phyloP scores from a whole-genome alignment of 805 yeast species.

The Sugiyamaella marilandica region DNA sequence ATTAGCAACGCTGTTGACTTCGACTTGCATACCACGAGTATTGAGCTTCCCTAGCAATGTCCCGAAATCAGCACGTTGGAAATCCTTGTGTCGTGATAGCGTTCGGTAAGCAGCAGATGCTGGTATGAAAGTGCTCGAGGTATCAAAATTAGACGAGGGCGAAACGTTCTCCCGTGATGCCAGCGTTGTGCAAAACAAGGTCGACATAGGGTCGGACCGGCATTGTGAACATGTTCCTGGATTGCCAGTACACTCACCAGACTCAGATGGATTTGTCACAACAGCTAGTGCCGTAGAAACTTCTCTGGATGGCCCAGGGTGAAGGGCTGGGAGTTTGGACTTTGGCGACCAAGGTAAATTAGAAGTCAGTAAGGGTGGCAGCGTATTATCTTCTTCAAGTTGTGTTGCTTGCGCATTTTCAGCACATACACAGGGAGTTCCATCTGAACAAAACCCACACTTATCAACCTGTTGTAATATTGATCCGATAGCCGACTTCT shows the following conservation, averaged over 20 bases:
- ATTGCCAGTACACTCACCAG: slow-evolving; percentile 68
- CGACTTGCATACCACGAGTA: slow-evolving; percentile 84
- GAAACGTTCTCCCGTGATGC: slow-evolving; percentile 40
- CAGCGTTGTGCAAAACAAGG: slow-evolving; percentile 80
- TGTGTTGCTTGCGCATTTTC: slow-evolving; percentile 53
- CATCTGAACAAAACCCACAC: slow-evolving; percentile 93
- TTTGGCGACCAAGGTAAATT: slow-evolving; percentile 10
- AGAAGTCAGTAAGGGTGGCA: slow-evolving; percentile 23
- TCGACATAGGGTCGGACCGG: slow-evolving; percentile 81
- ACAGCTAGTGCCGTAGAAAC: slow-evolving; percentile 14
- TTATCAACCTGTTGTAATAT: slow-evolving; percentile 44
- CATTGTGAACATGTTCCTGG: slow-evolving; percentile 88
- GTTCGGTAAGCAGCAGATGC: slow-evolving; percentile 89
- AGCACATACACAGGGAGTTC: slow-evolving; percentile 86
- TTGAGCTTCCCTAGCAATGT: slow-evolving; percentile 69
- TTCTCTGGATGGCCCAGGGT: slow-evolving; percentile 60
- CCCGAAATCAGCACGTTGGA: slow-evolving; percentile 66
- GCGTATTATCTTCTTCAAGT: slow-evolving; percentile 27
- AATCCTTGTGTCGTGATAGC: slow-evolving; percentile 73
- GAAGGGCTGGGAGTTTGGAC: slow-evolving; percentile 51
- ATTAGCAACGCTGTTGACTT: slow-evolving; percentile 84
- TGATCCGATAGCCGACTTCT: neutral
- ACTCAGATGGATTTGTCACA: slow-evolving; percentile 1
- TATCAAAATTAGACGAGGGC: slow-evolving; percentile 7
- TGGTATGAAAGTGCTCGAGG: slow-evolving; percentile 57